phyloP scores from a whole-genome alignment of 2,329 filamentous ascomycete species.

The Trichoderma aggressivum region DNA sequence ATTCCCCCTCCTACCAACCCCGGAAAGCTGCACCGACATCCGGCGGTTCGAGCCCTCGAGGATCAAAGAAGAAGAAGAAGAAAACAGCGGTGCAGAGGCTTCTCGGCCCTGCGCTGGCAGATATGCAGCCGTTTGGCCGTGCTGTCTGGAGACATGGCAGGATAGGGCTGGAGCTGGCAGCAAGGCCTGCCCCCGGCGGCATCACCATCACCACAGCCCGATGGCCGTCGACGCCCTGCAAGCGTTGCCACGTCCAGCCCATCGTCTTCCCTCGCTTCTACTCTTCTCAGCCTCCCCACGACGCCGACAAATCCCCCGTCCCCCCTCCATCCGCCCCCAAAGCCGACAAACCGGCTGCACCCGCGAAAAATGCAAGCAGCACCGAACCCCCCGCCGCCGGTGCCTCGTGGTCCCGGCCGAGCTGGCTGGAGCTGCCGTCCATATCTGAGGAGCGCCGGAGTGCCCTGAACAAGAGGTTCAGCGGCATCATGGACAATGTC shows the following conservation, averaged over 20 bases:
- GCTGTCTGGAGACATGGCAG: conserved; percentile 30
- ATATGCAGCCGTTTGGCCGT: conserved; percentile 37
- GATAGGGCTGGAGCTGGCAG: conserved; percentile 24
- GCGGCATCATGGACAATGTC: conserved; percentile 75
- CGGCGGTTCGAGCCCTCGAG: conserved; percentile 4
- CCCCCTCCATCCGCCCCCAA: background rate
- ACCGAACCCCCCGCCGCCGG: background rate
- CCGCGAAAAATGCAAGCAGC: background rate
- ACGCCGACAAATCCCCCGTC: conserved; percentile 15
- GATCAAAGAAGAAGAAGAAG: background rate
- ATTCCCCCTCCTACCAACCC: background rate
- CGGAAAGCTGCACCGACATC: background rate
- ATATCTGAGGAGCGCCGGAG: conserved; percentile 33
- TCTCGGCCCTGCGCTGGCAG: conserved; percentile 19
- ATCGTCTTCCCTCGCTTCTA: conserved; percentile 25
- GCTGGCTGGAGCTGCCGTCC: conserved; percentile 31
- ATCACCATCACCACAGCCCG: background rate
- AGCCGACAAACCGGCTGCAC: background rate
- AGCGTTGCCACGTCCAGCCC: conserved; percentile 24
- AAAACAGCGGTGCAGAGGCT: conserved; percentile 14
- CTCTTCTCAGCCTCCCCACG: conserved; percentile 27
- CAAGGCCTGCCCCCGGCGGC: conserved; percentile 1
- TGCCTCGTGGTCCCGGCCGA: background rate
- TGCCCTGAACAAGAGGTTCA: conserved; percentile 35
- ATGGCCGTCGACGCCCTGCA: conserved; percentile 19